Evolutionary conservation across 2,329 filamentous ascomycete species (phyloP).

Genomic region (Phoma sp.): DNA sequence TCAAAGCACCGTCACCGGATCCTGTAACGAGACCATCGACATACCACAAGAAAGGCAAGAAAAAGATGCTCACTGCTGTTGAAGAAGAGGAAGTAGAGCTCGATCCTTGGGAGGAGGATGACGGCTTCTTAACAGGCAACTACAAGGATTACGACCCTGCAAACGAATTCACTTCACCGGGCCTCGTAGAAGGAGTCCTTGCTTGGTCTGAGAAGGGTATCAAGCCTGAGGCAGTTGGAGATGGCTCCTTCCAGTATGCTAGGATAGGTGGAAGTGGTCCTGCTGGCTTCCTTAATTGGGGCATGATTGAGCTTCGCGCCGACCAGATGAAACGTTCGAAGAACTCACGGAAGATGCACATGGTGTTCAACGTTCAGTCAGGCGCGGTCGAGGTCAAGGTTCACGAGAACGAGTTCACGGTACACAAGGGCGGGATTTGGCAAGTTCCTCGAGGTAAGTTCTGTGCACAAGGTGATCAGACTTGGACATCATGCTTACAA

Average conservation of each 20-base stretch:
- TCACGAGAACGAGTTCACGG: slow-evolving; percentile 77
- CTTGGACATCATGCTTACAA: not conserved
- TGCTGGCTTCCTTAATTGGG: slow-evolving; percentile 81
- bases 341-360: slow-evolving; percentile 94
- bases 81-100: slow-evolving; percentile 63
- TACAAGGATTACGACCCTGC: slow-evolving; percentile 69
- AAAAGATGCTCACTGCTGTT: slow-evolving; percentile 41
- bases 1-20: slow-evolving; percentile 71
- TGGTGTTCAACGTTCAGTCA: slow-evolving; percentile 89
- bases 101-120: slow-evolving; percentile 75
- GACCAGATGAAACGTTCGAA: slow-evolving; percentile 85
- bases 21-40: slow-evolving; percentile 42
- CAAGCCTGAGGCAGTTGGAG: slow-evolving; percentile 63
- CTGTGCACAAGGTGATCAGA: not conserved
- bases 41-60: slow-evolving; percentile 37
- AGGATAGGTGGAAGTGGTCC: slow-evolving; percentile 68
- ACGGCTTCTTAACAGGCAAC: slow-evolving; percentile 68
- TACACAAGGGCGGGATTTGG: slow-evolving; percentile 87
- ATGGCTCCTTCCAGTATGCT: slow-evolving; percentile 81
- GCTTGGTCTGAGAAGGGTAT: slow-evolving; percentile 66
- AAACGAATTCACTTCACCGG: slow-evolving; percentile 62
- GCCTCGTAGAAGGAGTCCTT: slow-evolving; percentile 60
- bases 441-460: slow-evolving; percentile 90
- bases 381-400: slow-evolving; percentile 84
- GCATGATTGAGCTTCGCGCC: slow-evolving; percentile 86